These are phyloP conservation scores for Microascus cirrosus DNA, from an alignment of 2,329 filamentous ascomycete species.

Conservation along the genomic window DNA sequence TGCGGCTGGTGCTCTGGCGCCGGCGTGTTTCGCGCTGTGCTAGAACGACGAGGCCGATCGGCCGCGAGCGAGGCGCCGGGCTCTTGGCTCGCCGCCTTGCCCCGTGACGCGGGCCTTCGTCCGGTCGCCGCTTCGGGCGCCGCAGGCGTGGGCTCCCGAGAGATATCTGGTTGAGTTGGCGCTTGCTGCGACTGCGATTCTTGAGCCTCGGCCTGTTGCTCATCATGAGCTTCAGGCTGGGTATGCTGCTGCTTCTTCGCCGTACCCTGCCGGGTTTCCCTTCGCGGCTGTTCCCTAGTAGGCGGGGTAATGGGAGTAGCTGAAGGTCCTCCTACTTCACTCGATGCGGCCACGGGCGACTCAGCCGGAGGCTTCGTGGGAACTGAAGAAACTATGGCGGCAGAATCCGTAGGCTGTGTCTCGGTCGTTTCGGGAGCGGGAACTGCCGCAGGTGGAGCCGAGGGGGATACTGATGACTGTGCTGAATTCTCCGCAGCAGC, in stretches of 20 bases:
- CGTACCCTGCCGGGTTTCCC: slow-evolving; percentile 33
- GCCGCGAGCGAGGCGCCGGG: slow-evolving; percentile 34
- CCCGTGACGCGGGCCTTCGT: slow-evolving; percentile 39
- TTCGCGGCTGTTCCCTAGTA: slow-evolving; percentile 20
- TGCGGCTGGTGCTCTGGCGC: slow-evolving; percentile 30
- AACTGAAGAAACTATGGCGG: slow-evolving; percentile 23
- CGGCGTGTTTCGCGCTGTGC: slow-evolving; percentile 46
- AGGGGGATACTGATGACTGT: background rate
- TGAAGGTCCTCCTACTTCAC: slow-evolving; percentile 5
- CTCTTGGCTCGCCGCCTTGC: slow-evolving; percentile 40
- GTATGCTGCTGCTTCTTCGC: slow-evolving; percentile 23
- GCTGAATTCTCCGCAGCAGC: slow-evolving; percentile 2
- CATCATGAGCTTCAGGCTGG: slow-evolving; percentile 18
- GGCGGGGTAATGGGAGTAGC: slow-evolving; percentile 24
- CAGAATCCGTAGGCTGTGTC: background rate
- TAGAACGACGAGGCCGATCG: slow-evolving; percentile 43
- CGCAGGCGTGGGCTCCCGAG: slow-evolving; percentile 22
- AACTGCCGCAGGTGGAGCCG: background rate
- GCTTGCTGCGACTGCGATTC: slow-evolving; percentile 14
- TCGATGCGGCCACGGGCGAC: slow-evolving; percentile 25
- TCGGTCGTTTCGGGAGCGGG: background rate
- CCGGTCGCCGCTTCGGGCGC: slow-evolving; percentile 12
- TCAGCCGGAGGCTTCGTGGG: slow-evolving; percentile 24
- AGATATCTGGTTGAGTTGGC: slow-evolving; percentile 13
- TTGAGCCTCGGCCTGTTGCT: slow-evolving; percentile 7